phyloP scores from a whole-genome alignment of 768 basidiomycete genomes.

The Stropharia rugosoannulata region DNA sequence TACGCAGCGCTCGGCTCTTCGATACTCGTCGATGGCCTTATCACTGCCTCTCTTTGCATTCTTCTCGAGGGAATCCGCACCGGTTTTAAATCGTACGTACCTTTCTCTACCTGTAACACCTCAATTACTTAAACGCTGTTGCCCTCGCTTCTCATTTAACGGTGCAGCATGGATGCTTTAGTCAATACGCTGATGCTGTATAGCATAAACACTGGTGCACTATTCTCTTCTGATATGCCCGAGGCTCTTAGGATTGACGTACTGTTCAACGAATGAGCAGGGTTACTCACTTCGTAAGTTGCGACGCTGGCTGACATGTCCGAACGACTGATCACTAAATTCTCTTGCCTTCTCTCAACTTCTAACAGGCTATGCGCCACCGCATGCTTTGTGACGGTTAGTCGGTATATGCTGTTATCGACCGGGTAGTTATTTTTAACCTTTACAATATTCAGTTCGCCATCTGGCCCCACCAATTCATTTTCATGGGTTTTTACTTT shows the following conservation, averaged over 20 bases:
- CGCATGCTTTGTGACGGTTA: conserved; percentile 25
- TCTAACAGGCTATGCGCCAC: conserved; percentile 19
- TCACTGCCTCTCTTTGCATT: conserved; percentile 21
- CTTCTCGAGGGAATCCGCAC: conserved; percentile 19
- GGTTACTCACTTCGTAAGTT: conserved; percentile 23
- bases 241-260: neutral
- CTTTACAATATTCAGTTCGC: conserved; percentile 12
- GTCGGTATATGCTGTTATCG: neutral
- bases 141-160: neutral
- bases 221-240: neutral
- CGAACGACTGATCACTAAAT: neutral
- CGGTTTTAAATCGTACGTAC: conserved; percentile 20
- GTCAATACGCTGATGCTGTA: conserved; percentile 24
- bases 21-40: conserved; percentile 20
- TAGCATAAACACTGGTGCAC: conserved; percentile 23
- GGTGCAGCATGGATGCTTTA: conserved; percentile 20
- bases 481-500: conserved; percentile 27
- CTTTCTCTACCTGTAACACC: neutral
- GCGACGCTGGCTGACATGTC: neutral
- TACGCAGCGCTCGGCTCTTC: conserved; percentile 21
- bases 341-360: neutral
- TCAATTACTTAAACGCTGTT: neutral
- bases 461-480: conserved; percentile 25
- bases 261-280: conserved; percentile 1
- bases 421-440: neutral